These are phyloP conservation scores for Ogataea ganodermae DNA, from an alignment of 805 yeast species.

Conservation along the genomic window DNA sequence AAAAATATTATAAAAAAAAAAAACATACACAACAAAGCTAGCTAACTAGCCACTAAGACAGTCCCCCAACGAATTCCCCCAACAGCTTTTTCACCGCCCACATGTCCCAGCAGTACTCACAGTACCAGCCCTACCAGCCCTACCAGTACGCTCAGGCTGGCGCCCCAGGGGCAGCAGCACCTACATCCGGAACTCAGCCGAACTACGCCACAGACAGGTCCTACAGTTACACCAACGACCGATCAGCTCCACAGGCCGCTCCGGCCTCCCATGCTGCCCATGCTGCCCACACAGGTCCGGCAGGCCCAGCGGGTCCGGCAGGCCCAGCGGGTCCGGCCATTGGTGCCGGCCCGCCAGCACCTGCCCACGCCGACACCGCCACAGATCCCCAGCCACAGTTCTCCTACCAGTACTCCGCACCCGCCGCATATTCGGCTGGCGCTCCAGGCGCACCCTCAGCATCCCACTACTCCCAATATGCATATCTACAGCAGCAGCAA, in stretches of 20 bases:
- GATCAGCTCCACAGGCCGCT: constrained; percentile 1
- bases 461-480: constrained; percentile 22
- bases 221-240: constrained; percentile 7
- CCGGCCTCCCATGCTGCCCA: not conserved
- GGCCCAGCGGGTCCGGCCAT: not conserved
- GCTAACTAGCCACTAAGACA: not conserved
- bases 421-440: constrained; percentile 11
- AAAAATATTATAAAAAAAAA: not conserved
- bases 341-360: not conserved
- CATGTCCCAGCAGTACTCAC: constrained; percentile 14
- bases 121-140: constrained; percentile 12
- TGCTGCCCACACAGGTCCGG: not conserved
- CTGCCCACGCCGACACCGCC: constrained; percentile 2
- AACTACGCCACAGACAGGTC: constrained; percentile 2
- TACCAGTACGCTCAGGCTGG: constrained; percentile 3
- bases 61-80: not conserved
- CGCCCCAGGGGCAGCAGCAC: not conserved
- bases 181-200: not conserved
- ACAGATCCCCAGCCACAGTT: constrained; percentile 9
- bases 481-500: constrained; percentile 19
- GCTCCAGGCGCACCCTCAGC: constrained; percentile 12
- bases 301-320: not conserved
- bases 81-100: not conserved
- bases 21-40: not conserved
- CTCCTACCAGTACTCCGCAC: constrained; percentile 15